Evolutionary conservation across 345 rosid genomes (phyloP), one percentile per base, ranked within the genome.

Genomic region (Rhizophora apiculata): DNA sequence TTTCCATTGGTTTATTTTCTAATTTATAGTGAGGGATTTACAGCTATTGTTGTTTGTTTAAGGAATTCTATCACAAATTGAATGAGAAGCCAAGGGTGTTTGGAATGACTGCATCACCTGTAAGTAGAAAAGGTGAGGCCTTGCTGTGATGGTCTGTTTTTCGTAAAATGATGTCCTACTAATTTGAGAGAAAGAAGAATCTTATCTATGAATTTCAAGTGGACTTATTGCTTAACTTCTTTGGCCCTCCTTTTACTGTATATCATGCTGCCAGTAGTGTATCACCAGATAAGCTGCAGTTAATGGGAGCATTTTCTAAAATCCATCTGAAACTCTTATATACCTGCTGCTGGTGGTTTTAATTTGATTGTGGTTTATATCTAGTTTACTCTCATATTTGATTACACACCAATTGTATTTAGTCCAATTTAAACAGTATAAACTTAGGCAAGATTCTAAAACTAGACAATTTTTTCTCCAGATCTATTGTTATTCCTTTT

Each of bases 81-180:
- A 72, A 52, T 62, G 51, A 71, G 69, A 89, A 88, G 82, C 99
- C 97, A 9, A 95, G 82, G 84, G 78, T 95, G 63, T 85, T 95
- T 81, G 97, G 97, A 75, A 85, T 95, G 89, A 88, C 97, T 13
- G 83, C 92, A 1, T 82, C 93, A 21, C 83, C 84, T 24, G 83
- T 79, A 62, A 54, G 81, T 68, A 78, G 86, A 73, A 91, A 85
- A 85, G 97, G 98, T 86, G 82, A 70, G 78, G 20, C 71, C 51
- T 61, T 71, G 49, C 16, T 22, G 39, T 21, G 34, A 39, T 29
- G 22, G 48, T 59, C 22, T n/a, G 31, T 22, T 56, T 46, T 56
- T 22, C 29, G 3, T 56, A 27, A 27, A 55, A 2, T 8, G 24
- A 10, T 56, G 16, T 56, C 30, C 60, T 56, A 56, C 24, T 20